phyloP scores from a whole-genome alignment of 1,284 basidiomycete genomes.

The Tilletia caries region DNA sequence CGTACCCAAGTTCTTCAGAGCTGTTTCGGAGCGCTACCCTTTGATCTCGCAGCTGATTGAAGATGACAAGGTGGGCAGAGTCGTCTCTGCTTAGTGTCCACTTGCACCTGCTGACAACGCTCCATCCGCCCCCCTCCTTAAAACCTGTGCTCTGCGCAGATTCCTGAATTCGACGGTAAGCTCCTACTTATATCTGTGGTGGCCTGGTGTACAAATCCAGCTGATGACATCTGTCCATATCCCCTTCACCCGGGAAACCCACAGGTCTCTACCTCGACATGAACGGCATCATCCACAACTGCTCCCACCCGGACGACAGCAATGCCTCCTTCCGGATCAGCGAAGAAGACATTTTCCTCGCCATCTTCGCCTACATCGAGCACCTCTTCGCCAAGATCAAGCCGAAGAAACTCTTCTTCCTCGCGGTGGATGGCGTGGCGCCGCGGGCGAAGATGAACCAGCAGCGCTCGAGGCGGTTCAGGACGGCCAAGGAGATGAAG shows the following conservation, averaged over 20 bases:
- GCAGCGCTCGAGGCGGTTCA: conserved; percentile 76
- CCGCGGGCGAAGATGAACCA: conserved; percentile 99
- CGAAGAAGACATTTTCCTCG: conserved; percentile 94
- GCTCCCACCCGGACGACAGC: conserved; percentile 83
- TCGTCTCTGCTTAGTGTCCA: not conserved
- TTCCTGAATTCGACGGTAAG: conserved; percentile 73
- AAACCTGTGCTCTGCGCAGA: conserved; percentile 51
- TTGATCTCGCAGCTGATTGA: conserved; percentile 95
- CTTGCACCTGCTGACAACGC: not conserved
- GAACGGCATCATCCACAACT: conserved; percentile 98
- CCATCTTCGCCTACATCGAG: conserved; percentile 95
- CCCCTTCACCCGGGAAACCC: too few species aligned
- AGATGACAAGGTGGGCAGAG: conserved; percentile 67
- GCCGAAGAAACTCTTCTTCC: conserved; percentile 82
- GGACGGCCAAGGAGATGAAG: conserved; percentile 87
- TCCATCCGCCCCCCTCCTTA: too few species aligned
- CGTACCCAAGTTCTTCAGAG: conserved; percentile 61
- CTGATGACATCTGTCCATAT: too few species aligned
- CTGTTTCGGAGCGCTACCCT: conserved; percentile 83
- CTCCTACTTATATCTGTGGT: too few species aligned
- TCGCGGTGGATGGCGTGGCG: conserved; percentile 97
- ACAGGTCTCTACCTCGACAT: conserved; percentile 80
- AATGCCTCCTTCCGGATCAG: conserved; percentile 87
- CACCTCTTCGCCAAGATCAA: conserved; percentile 95
- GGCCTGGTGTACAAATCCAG: too few species aligned